Conservation (phyloP, 129 eudicot species). For the Escallonia rubra region DNA sequence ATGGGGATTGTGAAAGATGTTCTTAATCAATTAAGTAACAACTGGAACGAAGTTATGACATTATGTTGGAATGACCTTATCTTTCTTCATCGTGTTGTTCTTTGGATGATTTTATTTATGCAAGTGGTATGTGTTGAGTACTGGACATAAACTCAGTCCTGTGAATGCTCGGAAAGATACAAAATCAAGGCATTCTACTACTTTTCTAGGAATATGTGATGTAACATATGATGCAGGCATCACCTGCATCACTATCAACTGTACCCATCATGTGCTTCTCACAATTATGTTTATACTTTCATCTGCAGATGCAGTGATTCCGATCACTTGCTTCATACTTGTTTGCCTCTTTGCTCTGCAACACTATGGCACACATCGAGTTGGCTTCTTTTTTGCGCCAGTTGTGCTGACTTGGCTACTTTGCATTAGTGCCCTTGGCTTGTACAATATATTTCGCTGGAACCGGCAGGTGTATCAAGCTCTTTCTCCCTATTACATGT, state of each 20-base stretch:
- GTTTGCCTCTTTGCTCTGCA: conserved; percentile 90
- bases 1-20: background rate
- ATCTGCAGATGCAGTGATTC: conserved; percentile 82
- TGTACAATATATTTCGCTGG: conserved; percentile 80
- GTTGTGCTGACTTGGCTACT: conserved; percentile 74
- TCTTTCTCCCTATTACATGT: conserved; percentile 90
- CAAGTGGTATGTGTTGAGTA: too few relatives aligned
- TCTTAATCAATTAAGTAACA: too few relatives aligned
- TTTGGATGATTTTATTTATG: too few relatives aligned
- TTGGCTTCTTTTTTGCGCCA: conserved; percentile 91
- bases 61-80: too few relatives aligned
- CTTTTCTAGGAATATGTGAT: too few relatives aligned
- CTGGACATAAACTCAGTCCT: too few relatives aligned
- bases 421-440: conserved; percentile 83
- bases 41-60: too few relatives aligned
- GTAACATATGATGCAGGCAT: too few relatives aligned
- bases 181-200: too few relatives aligned
- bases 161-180: too few relatives aligned
- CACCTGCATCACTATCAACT: too few relatives aligned
- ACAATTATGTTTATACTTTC: conserved; percentile 6
- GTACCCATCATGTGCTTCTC: background rate
- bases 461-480: conserved; percentile 88
- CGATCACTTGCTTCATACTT: conserved; percentile 84
- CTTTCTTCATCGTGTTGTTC: too few relatives aligned
- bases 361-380: conserved; percentile 93